Percentiles rank a stretch among this genome's conserved stretches.
These are phyloP conservation scores for Podila horticola DNA, from an alignment of 192 early-diverging fungal species.

Conservation along the genomic window DNA sequence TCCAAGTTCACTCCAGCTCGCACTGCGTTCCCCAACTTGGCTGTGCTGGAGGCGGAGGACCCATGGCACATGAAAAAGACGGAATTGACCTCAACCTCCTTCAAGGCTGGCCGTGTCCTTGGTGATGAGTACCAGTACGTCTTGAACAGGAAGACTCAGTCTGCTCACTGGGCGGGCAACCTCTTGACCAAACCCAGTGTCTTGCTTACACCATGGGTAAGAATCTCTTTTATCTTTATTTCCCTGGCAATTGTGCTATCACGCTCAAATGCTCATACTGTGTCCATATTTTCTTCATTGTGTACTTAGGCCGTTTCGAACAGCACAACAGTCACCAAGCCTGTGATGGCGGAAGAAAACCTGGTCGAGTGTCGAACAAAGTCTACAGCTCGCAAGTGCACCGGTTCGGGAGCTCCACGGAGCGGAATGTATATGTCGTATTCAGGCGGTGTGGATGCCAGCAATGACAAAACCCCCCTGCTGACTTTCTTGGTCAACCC, in stretches of 20 bases:
- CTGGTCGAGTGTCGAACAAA: background rate
- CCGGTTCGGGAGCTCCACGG: background rate
- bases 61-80: slow-evolving; percentile 28
- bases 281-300: background rate
- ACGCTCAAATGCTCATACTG: background rate
- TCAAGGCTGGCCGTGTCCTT: slow-evolving; percentile 50
- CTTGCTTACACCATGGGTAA: slow-evolving; percentile 57
- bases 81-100: slow-evolving; percentile 9
- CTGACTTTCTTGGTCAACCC: slow-evolving; percentile 39
- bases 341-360: background rate
- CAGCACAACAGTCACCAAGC: background rate
- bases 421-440: background rate
- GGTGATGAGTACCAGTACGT: slow-evolving; percentile 66
- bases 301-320: background rate
- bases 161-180: slow-evolving; percentile 54
- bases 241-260: background rate
- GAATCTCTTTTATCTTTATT: background rate
- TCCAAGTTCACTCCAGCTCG: slow-evolving; percentile 18
- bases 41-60: slow-evolving; percentile 1
- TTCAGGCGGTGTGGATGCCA: background rate
- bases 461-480: background rate
- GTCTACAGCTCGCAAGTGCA: background rate
- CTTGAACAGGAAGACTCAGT: slow-evolving; percentile 52
- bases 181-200: slow-evolving; percentile 55
- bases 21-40: slow-evolving; percentile 10